Evolutionary conservation across 192 early-diverging fungal genomes (phyloP).

Genomic region (Lunasporangiospora selenospora): DNA sequence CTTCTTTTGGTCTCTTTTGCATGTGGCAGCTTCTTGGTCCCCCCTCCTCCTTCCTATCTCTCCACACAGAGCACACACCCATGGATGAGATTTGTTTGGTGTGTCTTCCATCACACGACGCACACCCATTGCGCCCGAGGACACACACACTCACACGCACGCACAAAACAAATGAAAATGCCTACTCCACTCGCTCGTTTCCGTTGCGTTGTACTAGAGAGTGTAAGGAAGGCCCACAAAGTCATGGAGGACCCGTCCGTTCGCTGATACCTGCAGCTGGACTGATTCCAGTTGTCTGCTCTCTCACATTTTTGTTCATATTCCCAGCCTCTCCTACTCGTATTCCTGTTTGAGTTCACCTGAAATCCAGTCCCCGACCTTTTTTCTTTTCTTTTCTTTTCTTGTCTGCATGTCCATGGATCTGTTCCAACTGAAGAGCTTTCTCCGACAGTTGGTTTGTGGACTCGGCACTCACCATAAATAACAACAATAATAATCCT

Average conservation of each 20-base stretch:
- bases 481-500: neutral
- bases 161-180: conserved; percentile 83
- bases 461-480: neutral
- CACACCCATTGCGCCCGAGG: neutral
- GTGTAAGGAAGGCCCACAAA: neutral
- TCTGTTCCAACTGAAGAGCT: no score
- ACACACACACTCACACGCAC: conserved; percentile 38
- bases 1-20: no score
- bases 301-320: neutral
- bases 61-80: neutral
- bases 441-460: no score
- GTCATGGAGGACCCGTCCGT: neutral
- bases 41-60: no score
- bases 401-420: neutral
- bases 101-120: neutral
- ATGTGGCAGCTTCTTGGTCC: no score
- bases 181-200: conserved; percentile 78
- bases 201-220: conserved; percentile 78
- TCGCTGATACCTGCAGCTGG: no score
- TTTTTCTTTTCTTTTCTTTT: neutral
- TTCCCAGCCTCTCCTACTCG: neutral
- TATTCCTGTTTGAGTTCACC: conserved; percentile 10
- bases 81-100: neutral
- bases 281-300: neutral
- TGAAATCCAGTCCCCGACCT: neutral